Percentiles rank a stretch among this genome's conserved stretches.
Evolutionary conservation across 306 rosid genomes (phyloP).

Genomic region (Arachis stenosperma): DNA sequence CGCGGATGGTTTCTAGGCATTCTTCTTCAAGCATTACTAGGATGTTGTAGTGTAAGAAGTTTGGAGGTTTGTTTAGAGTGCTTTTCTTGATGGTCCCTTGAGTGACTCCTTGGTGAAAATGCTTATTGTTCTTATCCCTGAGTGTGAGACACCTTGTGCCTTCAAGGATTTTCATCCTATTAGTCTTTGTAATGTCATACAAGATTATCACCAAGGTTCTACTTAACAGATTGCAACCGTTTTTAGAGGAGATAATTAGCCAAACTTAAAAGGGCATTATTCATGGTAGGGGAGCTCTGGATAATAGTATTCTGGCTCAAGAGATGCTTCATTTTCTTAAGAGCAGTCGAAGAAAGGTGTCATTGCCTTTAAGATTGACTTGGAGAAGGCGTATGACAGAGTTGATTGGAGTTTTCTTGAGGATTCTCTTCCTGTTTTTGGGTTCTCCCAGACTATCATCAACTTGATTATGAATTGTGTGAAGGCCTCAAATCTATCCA

Average conservation of each 20-base stretch:
- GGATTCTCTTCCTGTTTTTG: background rate
- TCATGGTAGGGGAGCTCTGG: fast-evolving
- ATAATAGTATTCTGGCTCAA: background rate
- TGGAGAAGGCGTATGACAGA: background rate
- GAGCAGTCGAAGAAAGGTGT: background rate
- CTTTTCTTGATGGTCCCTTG: no score
- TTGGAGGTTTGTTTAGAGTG: background rate
- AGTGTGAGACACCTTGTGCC: background rate
- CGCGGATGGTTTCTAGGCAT: background rate
- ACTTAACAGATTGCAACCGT: no score
- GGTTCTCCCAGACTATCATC: background rate
- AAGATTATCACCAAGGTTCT: background rate
- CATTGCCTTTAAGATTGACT: no score
- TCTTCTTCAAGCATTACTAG: background rate
- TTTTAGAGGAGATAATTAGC: background rate
- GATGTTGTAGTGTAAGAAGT: background rate
- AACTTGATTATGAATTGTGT: no score
- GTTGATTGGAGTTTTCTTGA: no score
- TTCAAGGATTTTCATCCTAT: background rate
- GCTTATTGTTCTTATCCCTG: background rate
- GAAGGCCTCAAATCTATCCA: background rate
- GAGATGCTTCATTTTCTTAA: no score
- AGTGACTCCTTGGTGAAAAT: background rate
- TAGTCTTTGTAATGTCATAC: background rate
- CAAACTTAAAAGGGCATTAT: background rate